A percentile compares a stretch with the other conserved stretches of the same genome.
phyloP scores from a whole-genome alignment of 2,329 filamentous ascomycete species.

The Aspergillus pseudoglaucus region DNA sequence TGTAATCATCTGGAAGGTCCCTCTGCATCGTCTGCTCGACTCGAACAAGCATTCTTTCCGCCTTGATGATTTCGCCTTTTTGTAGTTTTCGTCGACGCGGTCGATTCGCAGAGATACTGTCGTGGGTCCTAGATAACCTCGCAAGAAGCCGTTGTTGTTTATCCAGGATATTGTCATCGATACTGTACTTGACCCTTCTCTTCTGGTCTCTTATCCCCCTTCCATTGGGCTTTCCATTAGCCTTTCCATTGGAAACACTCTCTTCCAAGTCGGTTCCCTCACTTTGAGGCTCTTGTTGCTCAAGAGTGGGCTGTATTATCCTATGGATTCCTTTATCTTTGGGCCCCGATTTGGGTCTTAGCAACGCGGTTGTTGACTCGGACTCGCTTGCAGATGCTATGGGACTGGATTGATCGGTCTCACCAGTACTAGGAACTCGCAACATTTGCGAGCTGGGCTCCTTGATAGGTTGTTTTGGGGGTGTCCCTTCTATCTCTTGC shows the following conservation, averaged over 20 bases:
- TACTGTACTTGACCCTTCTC: constrained; percentile 39
- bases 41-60: constrained; percentile 62
- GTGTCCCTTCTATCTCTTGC: not conserved
- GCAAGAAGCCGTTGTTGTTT: constrained; percentile 35
- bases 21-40: constrained; percentile 49
- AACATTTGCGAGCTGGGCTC: constrained; percentile 10
- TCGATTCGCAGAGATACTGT: constrained; percentile 27
- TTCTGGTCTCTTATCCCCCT: constrained; percentile 10
- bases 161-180: constrained; percentile 38
- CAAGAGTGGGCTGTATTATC: constrained; percentile 17
- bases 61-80: constrained; percentile 59
- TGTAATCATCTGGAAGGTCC: constrained; percentile 54
- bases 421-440: constrained; percentile 12
- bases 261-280: constrained; percentile 17
- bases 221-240: constrained; percentile 3
- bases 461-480: constrained; percentile 3
- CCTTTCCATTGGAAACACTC: constrained; percentile 3
- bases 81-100: constrained; percentile 34
- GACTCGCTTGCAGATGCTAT: constrained; percentile 23
- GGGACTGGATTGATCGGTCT: constrained; percentile 15
- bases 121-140: constrained; percentile 31
- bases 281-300: constrained; percentile 29
- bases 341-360: constrained; percentile 15
- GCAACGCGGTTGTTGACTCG: constrained; percentile 28
- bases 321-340: constrained; percentile 17